These are phyloP conservation scores for Begonia fuchsioides DNA, from an alignment of 306 rosid genomes.

Conservation along the genomic window DNA sequence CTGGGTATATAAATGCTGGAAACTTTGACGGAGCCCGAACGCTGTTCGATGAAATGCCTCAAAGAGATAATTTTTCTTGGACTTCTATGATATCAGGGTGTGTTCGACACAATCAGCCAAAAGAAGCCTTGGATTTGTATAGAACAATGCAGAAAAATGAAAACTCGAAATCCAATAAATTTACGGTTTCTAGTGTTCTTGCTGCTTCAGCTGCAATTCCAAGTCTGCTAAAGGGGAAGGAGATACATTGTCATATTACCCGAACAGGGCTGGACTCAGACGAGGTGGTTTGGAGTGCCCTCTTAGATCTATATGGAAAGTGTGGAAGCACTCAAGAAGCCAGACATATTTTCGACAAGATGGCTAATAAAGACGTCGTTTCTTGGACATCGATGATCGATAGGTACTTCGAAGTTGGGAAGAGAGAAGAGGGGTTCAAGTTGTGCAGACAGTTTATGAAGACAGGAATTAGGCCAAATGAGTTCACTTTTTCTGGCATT, in stretches of 20 bases:
- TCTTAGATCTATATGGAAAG: slow-evolving; percentile 47
- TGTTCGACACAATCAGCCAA: slow-evolving; percentile 19
- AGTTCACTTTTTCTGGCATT: slow-evolving; percentile 47
- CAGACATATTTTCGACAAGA: slow-evolving; percentile 37
- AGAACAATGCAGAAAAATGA: slow-evolving; percentile 33
- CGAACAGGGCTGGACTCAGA: slow-evolving; percentile 39
- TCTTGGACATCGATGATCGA: slow-evolving; percentile 56
- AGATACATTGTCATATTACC: slow-evolving; percentile 43
- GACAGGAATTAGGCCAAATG: slow-evolving; percentile 38
- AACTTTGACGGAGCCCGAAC: slow-evolving; percentile 31
- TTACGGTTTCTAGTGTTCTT: slow-evolving; percentile 36
- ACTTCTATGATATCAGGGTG: slow-evolving; percentile 40
- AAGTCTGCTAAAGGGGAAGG: slow-evolving; percentile 40
- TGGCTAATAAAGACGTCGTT: slow-evolving; percentile 34
- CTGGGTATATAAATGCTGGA: slow-evolving; percentile 38
- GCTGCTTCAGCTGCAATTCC: slow-evolving; percentile 42
- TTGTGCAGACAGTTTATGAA: slow-evolving; percentile 32
- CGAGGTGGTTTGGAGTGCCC: slow-evolving; percentile 55
- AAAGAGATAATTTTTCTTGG: slow-evolving; percentile 57
- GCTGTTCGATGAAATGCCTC: slow-evolving; percentile 48
- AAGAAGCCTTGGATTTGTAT: slow-evolving; percentile 44
- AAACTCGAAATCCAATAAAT: slow-evolving; percentile 29
- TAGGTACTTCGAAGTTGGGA: slow-evolving; percentile 46
- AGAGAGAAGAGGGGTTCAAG: slow-evolving; percentile 45
- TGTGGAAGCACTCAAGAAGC: slow-evolving; percentile 56